phyloP scores from a whole-genome alignment of 2,329 filamentous ascomycete genomes.

The Pseudogymnoascus sp. region DNA sequence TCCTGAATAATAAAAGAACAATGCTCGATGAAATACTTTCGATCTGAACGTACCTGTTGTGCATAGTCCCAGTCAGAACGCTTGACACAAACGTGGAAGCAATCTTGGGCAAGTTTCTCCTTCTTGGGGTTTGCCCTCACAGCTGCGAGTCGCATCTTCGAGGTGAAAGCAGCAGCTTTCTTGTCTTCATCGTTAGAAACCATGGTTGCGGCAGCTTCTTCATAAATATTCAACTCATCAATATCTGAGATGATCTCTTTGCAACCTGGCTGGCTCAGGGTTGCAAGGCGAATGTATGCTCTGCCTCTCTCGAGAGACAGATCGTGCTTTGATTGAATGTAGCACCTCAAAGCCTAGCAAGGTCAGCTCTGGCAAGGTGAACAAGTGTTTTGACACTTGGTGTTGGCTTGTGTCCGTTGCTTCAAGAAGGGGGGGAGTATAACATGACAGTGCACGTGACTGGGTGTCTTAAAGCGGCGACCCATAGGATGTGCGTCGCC shows the following conservation, averaged over 20 bases:
- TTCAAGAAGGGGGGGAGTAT: not conserved
- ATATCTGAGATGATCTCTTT: conserved; percentile 20
- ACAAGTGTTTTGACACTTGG: not conserved
- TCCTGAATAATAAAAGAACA: not conserved
- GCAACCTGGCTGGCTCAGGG: conserved; percentile 16
- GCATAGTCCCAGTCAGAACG: conserved; percentile 27
- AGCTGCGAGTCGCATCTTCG: conserved; percentile 23
- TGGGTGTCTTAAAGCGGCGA: conserved; percentile 4
- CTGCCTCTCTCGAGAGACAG: conserved; percentile 21
- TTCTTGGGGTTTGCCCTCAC: conserved; percentile 26
- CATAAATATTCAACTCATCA: conserved; percentile 25
- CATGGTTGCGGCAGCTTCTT: conserved; percentile 21
- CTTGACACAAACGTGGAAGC: conserved; percentile 25
- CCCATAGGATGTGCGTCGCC: not conserved
- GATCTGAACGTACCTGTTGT: conserved; percentile 20
- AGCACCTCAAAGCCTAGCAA: conserved; percentile 25
- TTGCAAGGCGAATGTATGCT: conserved; percentile 22
- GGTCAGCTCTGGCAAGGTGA: not conserved
- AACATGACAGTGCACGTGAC: not conserved
- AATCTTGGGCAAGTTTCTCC: conserved; percentile 21
- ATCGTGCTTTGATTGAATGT: conserved; percentile 22
- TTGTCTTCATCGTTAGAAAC: conserved; percentile 16
- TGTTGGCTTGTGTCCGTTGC: not conserved
- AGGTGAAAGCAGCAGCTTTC: conserved; percentile 22
- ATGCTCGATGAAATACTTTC: not conserved